These are phyloP conservation scores for Cladophialophora yegresii DNA, from an alignment of 2,329 filamentous ascomycete species.

Conservation along the genomic window DNA sequence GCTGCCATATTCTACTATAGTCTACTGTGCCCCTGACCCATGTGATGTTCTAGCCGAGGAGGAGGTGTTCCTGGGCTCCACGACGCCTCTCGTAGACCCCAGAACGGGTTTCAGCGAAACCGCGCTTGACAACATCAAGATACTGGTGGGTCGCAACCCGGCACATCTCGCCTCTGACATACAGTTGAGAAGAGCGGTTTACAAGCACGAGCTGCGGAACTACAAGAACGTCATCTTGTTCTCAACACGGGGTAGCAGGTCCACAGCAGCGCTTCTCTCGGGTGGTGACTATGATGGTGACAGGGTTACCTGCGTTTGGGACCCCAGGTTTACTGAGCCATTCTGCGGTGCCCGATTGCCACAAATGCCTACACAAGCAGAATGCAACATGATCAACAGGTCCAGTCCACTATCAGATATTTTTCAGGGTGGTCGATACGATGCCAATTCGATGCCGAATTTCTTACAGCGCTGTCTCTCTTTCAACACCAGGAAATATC, in stretches of 20 bases:
- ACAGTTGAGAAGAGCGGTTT: conserved; percentile 55
- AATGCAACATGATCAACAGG: conserved; percentile 54
- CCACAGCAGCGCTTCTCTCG: conserved; percentile 61
- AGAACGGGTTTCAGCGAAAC: conserved; percentile 45
- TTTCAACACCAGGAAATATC: conserved; percentile 51
- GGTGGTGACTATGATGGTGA: conserved; percentile 69
- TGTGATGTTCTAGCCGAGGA: conserved; percentile 54
- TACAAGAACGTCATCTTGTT: conserved; percentile 62
- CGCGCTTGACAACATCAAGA: conserved; percentile 51
- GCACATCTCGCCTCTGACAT: conserved; percentile 61
- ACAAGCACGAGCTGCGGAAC: conserved; percentile 54
- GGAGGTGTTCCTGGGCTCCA: conserved; percentile 60
- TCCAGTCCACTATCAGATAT: conserved; percentile 30
- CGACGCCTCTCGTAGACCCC: conserved; percentile 47
- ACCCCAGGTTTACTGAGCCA: conserved; percentile 52
- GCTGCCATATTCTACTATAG: conserved; percentile 55
- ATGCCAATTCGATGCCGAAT: conserved; percentile 36
- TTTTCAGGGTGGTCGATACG: conserved; percentile 16
- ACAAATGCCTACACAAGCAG: conserved; percentile 41
- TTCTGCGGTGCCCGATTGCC: conserved; percentile 57
- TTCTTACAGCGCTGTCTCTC: conserved; percentile 51
- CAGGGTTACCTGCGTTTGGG: conserved; percentile 63
- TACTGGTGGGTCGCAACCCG: conserved; percentile 60
- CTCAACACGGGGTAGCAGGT: conserved; percentile 53
- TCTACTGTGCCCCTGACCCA: conserved; percentile 61